A percentile compares a stretch with the other conserved stretches of the same genome.
These are phyloP conservation scores for Lodderomyces elongisporus DNA, from an alignment of 1,139 yeast species.

Conservation along the genomic window DNA sequence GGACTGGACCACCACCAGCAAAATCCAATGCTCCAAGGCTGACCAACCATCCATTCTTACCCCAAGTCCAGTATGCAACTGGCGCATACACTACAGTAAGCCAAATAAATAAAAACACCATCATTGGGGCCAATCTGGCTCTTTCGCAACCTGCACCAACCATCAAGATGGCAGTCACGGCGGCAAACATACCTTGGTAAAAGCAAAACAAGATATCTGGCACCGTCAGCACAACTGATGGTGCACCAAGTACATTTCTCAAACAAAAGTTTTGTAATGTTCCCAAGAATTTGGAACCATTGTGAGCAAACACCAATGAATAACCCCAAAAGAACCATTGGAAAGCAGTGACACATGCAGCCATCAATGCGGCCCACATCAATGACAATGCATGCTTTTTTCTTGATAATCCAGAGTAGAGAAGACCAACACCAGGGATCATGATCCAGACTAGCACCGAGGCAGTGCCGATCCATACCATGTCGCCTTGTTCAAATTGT, in stretches of 20 bases:
- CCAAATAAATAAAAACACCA: conserved; percentile 90
- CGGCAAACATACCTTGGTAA: conserved; percentile 95
- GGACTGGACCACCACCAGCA: conserved; percentile 99
- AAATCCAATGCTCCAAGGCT: conserved; percentile 83
- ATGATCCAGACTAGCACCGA: conserved; percentile 83
- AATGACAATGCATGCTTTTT: conserved; percentile 88
- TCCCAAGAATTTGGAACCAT: conserved; percentile 69
- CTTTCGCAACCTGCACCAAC: conserved; percentile 97
- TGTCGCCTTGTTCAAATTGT: conserved; percentile 70
- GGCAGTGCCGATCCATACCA: conserved; percentile 83
- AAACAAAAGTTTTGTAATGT: conserved; percentile 74
- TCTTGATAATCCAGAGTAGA: conserved; percentile 87
- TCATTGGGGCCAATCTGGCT: conserved; percentile 94
- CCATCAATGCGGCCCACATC: conserved; percentile 92
- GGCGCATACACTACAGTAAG: conserved; percentile 96
- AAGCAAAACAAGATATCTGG: conserved; percentile 88
- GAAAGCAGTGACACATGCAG: conserved; percentile 72
- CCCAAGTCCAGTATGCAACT: conserved; percentile 97
- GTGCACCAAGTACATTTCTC: conserved; percentile 77
- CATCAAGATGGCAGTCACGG: conserved; percentile 87
- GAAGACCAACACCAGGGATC: conserved; percentile 90
- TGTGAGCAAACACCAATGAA: conserved; percentile 77
- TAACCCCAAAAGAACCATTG: conserved; percentile 99
- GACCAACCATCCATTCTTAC: conserved; percentile 82
- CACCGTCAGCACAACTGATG: conserved; percentile 57